Evolutionary conservation across 805 yeast genomes (phyloP).

Genomic region (Saccharomycopsis guyanensis): DNA sequence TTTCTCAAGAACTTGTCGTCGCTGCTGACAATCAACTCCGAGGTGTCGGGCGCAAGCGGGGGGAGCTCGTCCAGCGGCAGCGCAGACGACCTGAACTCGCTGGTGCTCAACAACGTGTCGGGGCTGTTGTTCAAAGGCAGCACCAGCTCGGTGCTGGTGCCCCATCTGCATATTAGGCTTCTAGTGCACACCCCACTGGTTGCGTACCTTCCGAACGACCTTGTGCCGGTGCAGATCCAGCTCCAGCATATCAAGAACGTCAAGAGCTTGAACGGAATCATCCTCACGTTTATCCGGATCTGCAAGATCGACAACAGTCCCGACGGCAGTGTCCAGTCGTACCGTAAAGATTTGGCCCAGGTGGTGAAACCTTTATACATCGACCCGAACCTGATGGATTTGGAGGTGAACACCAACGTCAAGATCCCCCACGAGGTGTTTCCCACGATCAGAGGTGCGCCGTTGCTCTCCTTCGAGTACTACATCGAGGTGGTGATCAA

Average conservation of each 20-base stretch:
- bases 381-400: conserved; percentile 54
- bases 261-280: conserved; percentile 63
- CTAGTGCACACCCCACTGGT: conserved; percentile 44
- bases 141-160: background rate
- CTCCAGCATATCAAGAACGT: conserved; percentile 66
- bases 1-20: conserved; percentile 34
- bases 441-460: conserved; percentile 71
- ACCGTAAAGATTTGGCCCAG: conserved; percentile 78
- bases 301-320: conserved; percentile 56
- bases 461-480: conserved; percentile 72
- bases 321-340: conserved; percentile 53
- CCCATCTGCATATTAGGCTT: conserved; percentile 25
- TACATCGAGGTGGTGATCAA: conserved; percentile 80
- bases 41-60: conserved; percentile 1
- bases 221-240: conserved; percentile 60
- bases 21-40: conserved; percentile 34
- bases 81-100: background rate
- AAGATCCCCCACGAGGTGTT: conserved; percentile 79
- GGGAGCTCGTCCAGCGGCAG: background rate
- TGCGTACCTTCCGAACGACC: conserved; percentile 76
- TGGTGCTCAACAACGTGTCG: conserved; percentile 5
- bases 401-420: conserved; percentile 54
- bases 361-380: conserved; percentile 67
- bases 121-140: conserved; percentile 2
- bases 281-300: conserved; percentile 71